phyloP scores from a whole-genome alignment of 208 protist genomes.

The Trypanosoma melophagium region DNA sequence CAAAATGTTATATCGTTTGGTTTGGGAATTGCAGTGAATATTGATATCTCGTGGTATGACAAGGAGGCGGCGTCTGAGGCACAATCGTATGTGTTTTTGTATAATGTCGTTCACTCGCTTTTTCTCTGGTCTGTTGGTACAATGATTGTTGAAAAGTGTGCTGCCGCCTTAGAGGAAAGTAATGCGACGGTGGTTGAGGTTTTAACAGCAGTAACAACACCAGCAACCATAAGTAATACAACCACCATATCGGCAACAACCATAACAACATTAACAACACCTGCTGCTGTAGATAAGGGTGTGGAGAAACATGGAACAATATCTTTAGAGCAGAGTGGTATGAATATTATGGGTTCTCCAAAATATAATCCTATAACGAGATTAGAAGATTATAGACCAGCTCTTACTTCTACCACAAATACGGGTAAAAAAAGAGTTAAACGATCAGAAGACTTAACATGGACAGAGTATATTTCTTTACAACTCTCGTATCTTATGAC shows the following conservation, averaged over 20 bases:
- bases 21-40: conserved; percentile 36
- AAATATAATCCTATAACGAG: conserved; percentile 6
- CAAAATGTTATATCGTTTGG: conserved; percentile 51
- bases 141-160: conserved; percentile 40
- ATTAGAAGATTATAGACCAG: conserved; percentile 16
- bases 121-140: conserved; percentile 48
- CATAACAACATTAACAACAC: neutral
- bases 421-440: neutral
- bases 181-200: neutral
- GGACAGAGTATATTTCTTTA: conserved; percentile 14
- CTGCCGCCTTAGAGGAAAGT: conserved; percentile 5
- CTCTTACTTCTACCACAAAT: neutral
- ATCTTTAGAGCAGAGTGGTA: neutral
- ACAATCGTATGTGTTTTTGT: conserved; percentile 48
- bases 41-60: conserved; percentile 37
- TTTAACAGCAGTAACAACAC: neutral
- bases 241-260: neutral
- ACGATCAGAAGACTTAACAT: neutral
- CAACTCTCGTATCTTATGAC: conserved; percentile 21
- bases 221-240: neutral
- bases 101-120: conserved; percentile 41
- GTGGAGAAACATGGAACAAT: neutral
- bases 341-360: neutral
- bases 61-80: conserved; percentile 16
- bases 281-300: neutral